Percentiles rank a stretch among this genome's conserved stretches.
These are phyloP conservation scores for Lentinus polychrous DNA, from an alignment of 1,284 basidiomycete species.

Conservation along the genomic window DNA sequence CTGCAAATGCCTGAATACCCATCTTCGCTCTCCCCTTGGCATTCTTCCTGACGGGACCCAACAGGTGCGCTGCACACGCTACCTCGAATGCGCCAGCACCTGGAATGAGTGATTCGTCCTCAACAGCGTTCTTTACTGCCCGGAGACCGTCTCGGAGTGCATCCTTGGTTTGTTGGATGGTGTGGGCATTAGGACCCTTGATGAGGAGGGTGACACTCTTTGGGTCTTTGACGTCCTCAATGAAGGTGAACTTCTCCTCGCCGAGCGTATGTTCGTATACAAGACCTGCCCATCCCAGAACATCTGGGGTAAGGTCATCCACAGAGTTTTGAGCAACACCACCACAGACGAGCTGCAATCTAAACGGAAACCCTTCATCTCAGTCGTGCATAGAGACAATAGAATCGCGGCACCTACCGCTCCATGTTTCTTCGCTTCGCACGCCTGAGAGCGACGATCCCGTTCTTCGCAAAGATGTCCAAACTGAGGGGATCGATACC, in stretches of 20 bases:
- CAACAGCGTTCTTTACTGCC: constrained; percentile 95
- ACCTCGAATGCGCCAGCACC: constrained; percentile 98
- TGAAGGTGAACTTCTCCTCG: constrained; percentile 98
- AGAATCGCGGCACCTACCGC: constrained; percentile 46
- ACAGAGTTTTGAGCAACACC: constrained; percentile 97
- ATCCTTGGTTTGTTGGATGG: constrained; percentile 95
- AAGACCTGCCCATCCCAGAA: constrained; percentile 95
- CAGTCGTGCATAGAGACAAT: constrained; percentile 3
- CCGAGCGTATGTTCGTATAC: constrained; percentile 99
- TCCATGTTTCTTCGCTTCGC: constrained; percentile 99
- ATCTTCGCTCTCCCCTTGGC: constrained; percentile 97
- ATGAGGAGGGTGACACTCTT: constrained; percentile 95
- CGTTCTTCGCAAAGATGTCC: constrained; percentile 95
- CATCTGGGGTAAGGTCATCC: constrained; percentile 88
- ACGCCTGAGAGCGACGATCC: constrained; percentile 89
- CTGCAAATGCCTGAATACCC: constrained; percentile 96
- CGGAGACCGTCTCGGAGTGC: constrained; percentile 94
- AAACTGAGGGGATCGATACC: constrained; percentile 98
- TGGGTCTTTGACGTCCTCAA: constrained; percentile 96
- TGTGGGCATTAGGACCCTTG: constrained; percentile 98
- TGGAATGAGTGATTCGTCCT: constrained; percentile 85
- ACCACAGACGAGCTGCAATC: constrained; percentile 90
- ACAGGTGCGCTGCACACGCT: constrained; percentile 83
- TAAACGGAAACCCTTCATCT: constrained; percentile 23
- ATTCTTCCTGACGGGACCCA: constrained; percentile 72